phyloP scores from a whole-genome alignment of 306 rosid genomes.

The Sechiopsis laciniata region DNA sequence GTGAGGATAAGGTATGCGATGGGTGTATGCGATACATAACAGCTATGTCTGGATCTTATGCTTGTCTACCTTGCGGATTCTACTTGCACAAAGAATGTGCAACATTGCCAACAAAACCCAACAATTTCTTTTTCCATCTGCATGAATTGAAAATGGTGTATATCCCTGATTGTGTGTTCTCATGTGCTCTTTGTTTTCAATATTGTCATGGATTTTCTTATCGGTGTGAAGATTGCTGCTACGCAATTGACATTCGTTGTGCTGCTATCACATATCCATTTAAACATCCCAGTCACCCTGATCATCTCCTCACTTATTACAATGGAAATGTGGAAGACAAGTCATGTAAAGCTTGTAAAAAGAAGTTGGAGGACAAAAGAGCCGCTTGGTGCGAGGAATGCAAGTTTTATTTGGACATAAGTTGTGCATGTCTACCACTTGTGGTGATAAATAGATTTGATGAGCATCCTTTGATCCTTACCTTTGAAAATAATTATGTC shows the following conservation, averaged over 20 bases:
- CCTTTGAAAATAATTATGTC: background rate
- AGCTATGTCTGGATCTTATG: background rate
- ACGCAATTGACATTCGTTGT: background rate
- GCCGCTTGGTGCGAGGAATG: no score
- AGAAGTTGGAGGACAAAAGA: no score
- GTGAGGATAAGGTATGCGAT: background rate
- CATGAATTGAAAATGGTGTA: background rate
- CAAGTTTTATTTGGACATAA: background rate
- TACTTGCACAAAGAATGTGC: background rate
- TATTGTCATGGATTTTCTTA: constrained; percentile 1
- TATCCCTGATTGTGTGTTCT: background rate
- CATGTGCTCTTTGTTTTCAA: background rate
- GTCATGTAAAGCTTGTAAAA: background rate
- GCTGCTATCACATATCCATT: background rate
- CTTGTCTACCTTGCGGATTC: background rate
- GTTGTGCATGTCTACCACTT: background rate
- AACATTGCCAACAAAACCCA: background rate
- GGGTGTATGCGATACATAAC: constrained; percentile 4
- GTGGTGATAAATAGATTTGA: background rate
- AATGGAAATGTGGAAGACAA: background rate
- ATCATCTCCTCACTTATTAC: background rate
- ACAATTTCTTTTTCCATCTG: background rate
- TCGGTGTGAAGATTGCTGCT: background rate
- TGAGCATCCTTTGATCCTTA: constrained; percentile 2
- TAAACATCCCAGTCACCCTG: background rate